A percentile compares a stretch with the other conserved stretches of the same genome.
These are phyloP conservation scores for Aspergillus viridinutans DNA, from an alignment of 2,329 filamentous ascomycete species.

Conservation along the genomic window DNA sequence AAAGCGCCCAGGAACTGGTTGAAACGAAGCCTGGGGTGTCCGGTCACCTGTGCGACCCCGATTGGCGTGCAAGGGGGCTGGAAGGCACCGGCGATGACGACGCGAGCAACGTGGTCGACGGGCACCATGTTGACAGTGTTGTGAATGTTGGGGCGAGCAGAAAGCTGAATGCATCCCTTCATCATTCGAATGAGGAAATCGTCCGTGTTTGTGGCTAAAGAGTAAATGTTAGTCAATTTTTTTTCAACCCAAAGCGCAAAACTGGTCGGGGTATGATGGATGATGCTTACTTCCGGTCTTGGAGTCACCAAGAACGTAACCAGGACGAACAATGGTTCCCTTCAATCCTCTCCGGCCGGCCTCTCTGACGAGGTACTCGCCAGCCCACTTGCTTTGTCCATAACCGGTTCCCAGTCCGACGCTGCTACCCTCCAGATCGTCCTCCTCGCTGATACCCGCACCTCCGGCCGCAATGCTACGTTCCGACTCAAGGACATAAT, in stretches of 20 bases:
- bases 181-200: constrained; percentile 85
- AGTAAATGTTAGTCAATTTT: constrained; percentile 1
- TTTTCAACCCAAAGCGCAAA: background rate
- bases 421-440: constrained; percentile 72
- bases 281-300: constrained; percentile 51
- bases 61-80: constrained; percentile 54
- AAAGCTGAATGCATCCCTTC: constrained; percentile 82
- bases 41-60: constrained; percentile 72
- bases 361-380: constrained; percentile 67
- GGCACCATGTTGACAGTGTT: constrained; percentile 91
- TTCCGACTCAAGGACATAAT: constrained; percentile 73
- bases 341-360: constrained; percentile 72
- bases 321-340: constrained; percentile 74
- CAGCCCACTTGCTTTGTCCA: constrained; percentile 85
- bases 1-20: constrained; percentile 71
- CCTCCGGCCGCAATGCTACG: constrained; percentile 58
- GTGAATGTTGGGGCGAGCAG: constrained; percentile 66
- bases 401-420: constrained; percentile 80
- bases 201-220: constrained; percentile 63
- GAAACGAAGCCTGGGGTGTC: constrained; percentile 72
- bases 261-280: background rate
- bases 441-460: constrained; percentile 65
- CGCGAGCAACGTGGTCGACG: constrained; percentile 74
- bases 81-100: constrained; percentile 71
- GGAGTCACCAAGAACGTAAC: constrained; percentile 76